phyloP scores from a whole-genome alignment of 2,329 filamentous ascomycete genomes.

The Venturia pyrina region DNA sequence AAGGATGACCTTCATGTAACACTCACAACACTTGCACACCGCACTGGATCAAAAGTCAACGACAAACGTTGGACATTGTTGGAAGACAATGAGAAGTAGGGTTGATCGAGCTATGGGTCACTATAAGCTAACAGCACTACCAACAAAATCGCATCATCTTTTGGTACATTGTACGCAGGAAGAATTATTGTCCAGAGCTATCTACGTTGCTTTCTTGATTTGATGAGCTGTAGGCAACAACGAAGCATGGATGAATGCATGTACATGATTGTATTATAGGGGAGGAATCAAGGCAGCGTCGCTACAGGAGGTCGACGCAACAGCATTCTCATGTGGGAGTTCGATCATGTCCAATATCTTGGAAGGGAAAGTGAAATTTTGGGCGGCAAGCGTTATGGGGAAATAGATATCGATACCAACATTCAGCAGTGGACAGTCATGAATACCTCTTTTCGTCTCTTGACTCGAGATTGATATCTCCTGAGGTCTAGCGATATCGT shows the following conservation, averaged over 20 bases:
- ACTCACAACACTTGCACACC: conserved; percentile 53
- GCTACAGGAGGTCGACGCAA: neutral
- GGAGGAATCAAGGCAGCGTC: neutral
- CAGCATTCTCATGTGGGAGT: neutral
- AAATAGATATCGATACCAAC: neutral
- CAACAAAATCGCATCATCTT: neutral
- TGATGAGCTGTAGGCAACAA: neutral
- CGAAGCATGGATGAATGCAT: neutral
- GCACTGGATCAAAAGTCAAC: conserved; percentile 50
- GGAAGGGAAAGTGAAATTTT: neutral
- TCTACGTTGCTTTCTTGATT: neutral
- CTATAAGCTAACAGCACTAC: neutral
- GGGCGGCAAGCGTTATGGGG: neutral
- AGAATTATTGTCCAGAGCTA: neutral
- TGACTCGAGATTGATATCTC: too few species aligned
- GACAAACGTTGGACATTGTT: conserved; percentile 52
- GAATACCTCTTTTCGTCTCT: neutral
- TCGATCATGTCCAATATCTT: neutral
- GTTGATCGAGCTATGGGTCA: neutral
- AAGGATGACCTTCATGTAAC: conserved; percentile 64
- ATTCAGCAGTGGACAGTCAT: neutral
- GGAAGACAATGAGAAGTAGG: neutral
- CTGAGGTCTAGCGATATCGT: too few species aligned
- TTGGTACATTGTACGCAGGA: neutral
- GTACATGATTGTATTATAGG: neutral